Conservation (phyloP, 345 rosid species). For the Durio zibethinus region DNA sequence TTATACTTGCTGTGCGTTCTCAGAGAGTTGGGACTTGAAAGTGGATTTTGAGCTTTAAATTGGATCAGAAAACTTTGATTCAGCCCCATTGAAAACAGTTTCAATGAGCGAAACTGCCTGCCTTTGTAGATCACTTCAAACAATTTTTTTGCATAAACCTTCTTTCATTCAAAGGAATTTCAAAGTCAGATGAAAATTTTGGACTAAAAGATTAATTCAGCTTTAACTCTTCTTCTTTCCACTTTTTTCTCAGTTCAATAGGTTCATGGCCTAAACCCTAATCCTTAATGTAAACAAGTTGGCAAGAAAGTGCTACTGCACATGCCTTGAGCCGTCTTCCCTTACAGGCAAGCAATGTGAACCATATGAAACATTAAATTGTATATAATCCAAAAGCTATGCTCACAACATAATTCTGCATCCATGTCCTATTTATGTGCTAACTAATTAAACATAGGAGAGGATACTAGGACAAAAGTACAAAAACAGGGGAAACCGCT, state of each 20-base stretch:
- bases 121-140: neutral
- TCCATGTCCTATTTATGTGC: neutral
- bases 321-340: conserved; percentile 8
- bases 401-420: neutral
- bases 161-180: neutral
- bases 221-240: neutral
- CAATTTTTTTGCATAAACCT: neutral
- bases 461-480: neutral
- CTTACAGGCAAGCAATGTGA: conserved; percentile 16
- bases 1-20: no score
- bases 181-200: no score
- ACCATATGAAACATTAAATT: no score
- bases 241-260: neutral
- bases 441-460: neutral
- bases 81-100: neutral
- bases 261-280: neutral
- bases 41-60: no score
- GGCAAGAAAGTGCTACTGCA: conserved; percentile 6
- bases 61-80: neutral
- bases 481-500: neutral
- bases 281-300: conserved; percentile 9
- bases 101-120: neutral
- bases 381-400: no score
- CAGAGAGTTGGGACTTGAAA: no score
- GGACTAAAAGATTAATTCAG: neutral